Conservation (phyloP, 2,329 filamentous ascomycete genomes). For the Cladosporium phlei region DNA sequence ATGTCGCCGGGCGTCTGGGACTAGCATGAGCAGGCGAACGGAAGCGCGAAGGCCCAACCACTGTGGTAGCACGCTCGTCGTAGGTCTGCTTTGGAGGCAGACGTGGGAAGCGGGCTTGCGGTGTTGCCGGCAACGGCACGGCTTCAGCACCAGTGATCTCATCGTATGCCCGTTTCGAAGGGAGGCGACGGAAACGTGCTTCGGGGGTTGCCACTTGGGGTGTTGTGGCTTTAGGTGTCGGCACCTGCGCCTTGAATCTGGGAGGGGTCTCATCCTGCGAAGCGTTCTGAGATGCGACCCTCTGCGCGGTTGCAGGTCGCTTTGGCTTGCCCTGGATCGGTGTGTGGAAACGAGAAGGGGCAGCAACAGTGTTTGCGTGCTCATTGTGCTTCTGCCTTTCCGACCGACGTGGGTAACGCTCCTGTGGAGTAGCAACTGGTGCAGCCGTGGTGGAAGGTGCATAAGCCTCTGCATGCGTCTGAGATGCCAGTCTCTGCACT, state of each 20-base stretch:
- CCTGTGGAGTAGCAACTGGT: conserved; percentile 8
- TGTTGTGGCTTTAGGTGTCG: not conserved
- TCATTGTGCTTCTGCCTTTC: conserved; percentile 19
- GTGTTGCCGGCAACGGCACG: not conserved
- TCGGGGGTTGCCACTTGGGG: not conserved
- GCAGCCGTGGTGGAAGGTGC: not conserved
- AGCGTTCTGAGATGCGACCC: conserved; percentile 19
- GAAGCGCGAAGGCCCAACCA: conserved; percentile 9
- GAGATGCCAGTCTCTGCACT: not conserved
- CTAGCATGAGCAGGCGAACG: conserved; percentile 10
- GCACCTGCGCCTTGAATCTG: not conserved
- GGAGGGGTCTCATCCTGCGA: not conserved
- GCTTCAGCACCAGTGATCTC: not conserved
- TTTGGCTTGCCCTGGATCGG: conserved; percentile 21
- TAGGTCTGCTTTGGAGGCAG: conserved; percentile 10
- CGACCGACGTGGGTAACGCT: conserved; percentile 19
- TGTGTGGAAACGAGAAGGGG: conserved; percentile 25
- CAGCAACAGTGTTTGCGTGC: conserved; percentile 25
- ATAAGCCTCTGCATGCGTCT: not conserved
- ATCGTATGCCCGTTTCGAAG: conserved; percentile 4
- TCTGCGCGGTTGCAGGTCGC: conserved; percentile 27
- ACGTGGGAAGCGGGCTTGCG: conserved; percentile 9
- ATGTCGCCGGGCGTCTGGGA: conserved; percentile 10
- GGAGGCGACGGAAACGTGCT: conserved; percentile 4
- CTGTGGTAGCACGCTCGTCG: conserved; percentile 9